Evolutionary conservation across 495 filamentous ascomycete genomes (phyloP).

Genomic region (Trichoderma gamsii): DNA sequence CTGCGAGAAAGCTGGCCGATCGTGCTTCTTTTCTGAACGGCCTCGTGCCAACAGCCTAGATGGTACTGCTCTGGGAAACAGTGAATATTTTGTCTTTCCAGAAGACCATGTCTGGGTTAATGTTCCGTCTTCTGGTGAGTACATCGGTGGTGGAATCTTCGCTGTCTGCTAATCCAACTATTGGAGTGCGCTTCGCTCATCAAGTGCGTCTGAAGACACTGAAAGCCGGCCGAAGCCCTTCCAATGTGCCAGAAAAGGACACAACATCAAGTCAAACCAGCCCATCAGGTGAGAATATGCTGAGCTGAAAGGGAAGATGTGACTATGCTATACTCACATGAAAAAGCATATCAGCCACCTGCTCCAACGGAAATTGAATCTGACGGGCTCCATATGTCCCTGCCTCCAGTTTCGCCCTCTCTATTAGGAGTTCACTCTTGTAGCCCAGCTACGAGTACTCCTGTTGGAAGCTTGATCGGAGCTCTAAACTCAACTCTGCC

Average conservation of each 20-base stretch:
- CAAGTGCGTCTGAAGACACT: not conserved
- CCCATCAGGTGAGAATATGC: not conserved
- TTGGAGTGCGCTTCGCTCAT: not conserved
- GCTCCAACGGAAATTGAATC: not conserved
- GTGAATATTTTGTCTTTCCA: slow-evolving; percentile 15
- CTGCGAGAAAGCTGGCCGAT: slow-evolving; percentile 16
- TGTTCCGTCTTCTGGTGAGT: slow-evolving; percentile 11
- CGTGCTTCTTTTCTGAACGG: not conserved
- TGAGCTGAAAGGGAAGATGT: not conserved
- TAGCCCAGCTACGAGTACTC: not conserved
- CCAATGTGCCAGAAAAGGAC: not conserved
- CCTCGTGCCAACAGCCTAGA: not conserved
- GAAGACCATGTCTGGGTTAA: slow-evolving; percentile 17
- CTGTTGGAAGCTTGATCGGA: not conserved
- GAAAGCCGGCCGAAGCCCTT: not conserved
- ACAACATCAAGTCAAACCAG: not conserved
- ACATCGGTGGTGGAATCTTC: not conserved
- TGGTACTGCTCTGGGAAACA: slow-evolving; percentile 1
- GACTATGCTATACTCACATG: not conserved
- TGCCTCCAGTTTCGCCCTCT: not conserved
- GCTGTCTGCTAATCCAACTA: not conserved
- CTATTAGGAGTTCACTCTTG: not conserved
- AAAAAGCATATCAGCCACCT: not conserved
- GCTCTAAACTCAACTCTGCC: slow-evolving; percentile 16
- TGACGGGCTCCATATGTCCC: not conserved